phyloP scores from a whole-genome alignment of 805 yeast species.

The Brettanomyces nanus region DNA sequence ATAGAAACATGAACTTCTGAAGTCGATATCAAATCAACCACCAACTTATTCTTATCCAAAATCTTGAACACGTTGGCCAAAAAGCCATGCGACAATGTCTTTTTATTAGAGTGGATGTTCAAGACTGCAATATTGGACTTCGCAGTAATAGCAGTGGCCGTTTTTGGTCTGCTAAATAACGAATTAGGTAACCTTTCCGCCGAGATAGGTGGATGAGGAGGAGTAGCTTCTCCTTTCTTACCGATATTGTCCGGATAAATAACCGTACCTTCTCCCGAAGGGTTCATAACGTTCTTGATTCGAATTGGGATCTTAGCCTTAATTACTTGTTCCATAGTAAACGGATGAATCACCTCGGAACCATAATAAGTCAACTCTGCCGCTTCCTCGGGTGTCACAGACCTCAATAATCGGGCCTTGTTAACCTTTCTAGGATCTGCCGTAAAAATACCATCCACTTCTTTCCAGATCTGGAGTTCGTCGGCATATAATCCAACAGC shows the following conservation, averaged over 20 bases:
- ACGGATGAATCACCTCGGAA: constrained; percentile 96
- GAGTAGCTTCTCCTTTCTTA: constrained; percentile 79
- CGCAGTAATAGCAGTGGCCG: constrained; percentile 94
- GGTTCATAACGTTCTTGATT: constrained; percentile 92
- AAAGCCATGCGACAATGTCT: constrained; percentile 90
- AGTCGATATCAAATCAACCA: constrained; percentile 92
- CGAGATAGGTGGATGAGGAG: constrained; percentile 90
- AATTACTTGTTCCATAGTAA: constrained; percentile 98
- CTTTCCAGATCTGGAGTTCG: constrained; percentile 97
- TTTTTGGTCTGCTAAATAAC: constrained; percentile 42
- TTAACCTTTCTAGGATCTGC: constrained; percentile 97
- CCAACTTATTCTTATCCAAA: constrained; percentile 73
- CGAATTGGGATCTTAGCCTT: constrained; percentile 93
- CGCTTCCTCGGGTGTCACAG: constrained; percentile 98
- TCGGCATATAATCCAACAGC: constrained; percentile 92
- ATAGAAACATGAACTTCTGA: constrained; percentile 97
- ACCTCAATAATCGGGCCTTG: constrained; percentile 71
- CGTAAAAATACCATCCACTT: constrained; percentile 97
- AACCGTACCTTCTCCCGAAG: constrained; percentile 86
- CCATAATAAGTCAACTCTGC: constrained; percentile 97
- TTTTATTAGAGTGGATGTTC: constrained; percentile 89
- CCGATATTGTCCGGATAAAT: constrained; percentile 89
- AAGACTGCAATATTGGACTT: constrained; percentile 87
- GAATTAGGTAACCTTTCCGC: constrained; percentile 38
- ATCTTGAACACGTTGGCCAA: constrained; percentile 84